A percentile compares a stretch with the other conserved stretches of the same genome.
Conservation (phyloP, 2,329 filamentous ascomycete species). For the Fragosphaeria purpurea region DNA sequence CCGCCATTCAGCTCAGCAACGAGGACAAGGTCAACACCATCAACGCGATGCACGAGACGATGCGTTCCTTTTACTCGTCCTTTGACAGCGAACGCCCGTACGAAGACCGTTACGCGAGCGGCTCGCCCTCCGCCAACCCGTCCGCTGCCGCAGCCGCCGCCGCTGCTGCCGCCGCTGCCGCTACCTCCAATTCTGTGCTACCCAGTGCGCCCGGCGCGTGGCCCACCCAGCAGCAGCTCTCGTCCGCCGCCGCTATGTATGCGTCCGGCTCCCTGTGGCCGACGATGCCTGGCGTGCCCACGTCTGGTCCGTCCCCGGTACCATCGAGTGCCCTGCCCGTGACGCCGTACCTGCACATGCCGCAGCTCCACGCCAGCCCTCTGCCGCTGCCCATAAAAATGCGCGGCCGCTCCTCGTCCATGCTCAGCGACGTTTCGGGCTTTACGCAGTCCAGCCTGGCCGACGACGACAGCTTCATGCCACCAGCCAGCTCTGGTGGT, state of each 20-base stretch:
- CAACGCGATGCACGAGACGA: slow-evolving; percentile 22
- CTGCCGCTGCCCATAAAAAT: slow-evolving; percentile 22
- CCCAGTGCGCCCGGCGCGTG: slow-evolving; percentile 7
- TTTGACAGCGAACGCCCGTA: slow-evolving; percentile 31
- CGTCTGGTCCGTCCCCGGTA: slow-evolving; percentile 8
- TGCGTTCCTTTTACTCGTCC: slow-evolving; percentile 32
- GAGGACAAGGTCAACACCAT: slow-evolving; percentile 31
- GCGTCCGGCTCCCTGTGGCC: slow-evolving; percentile 3
- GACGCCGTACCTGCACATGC: slow-evolving; percentile 22
- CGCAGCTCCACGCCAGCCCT: slow-evolving; percentile 1
- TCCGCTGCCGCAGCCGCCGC: neutral
- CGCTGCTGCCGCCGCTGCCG: neutral
- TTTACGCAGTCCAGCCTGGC: slow-evolving; percentile 53
- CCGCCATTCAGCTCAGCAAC: slow-evolving; percentile 25
- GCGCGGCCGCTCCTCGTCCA: slow-evolving; percentile 53
- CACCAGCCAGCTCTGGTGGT: slow-evolving; percentile 2
- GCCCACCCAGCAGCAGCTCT: slow-evolving; percentile 10
- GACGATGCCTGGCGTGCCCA: neutral
- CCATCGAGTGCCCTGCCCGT: slow-evolving; percentile 7
- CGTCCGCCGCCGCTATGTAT: neutral
- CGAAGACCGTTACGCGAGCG: slow-evolving; percentile 20
- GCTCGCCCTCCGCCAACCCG: neutral
- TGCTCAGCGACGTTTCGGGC: slow-evolving; percentile 58
- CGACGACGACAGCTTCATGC: slow-evolving; percentile 27
- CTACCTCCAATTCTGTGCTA: neutral